phyloP scores from a whole-genome alignment of 2,329 filamentous ascomycete genomes.

The Stemphylium beticola region DNA sequence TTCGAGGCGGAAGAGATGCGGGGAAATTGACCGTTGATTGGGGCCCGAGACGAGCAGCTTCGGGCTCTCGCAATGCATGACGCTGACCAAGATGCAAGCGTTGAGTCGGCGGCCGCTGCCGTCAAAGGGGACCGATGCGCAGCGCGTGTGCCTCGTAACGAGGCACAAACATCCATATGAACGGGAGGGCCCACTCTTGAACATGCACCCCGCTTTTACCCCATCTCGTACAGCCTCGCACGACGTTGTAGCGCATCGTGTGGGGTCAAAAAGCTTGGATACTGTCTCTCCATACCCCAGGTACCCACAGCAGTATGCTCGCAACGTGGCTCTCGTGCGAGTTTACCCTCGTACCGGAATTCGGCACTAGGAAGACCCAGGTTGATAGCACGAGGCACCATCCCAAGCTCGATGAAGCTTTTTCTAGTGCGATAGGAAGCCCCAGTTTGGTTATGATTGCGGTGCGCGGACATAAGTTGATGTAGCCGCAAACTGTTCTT shows the following conservation, averaged over 20 bases:
- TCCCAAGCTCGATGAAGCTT: no score
- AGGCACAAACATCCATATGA: conserved; percentile 13
- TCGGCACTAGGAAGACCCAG: not conserved
- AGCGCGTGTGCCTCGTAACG: conserved; percentile 27
- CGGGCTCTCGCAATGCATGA: not conserved
- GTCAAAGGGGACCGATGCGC: not conserved
- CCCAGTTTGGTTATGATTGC: no score
- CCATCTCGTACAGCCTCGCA: conserved; percentile 6
- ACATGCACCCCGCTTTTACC: conserved; percentile 20
- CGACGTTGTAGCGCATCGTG: not conserved
- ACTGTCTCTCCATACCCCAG: not conserved
- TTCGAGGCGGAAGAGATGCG: conserved; percentile 4
- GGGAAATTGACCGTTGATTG: conserved; percentile 6
- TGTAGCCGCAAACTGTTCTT: no score
- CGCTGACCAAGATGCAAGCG: not conserved
- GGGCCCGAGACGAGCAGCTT: conserved; percentile 14
- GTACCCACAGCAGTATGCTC: not conserved
- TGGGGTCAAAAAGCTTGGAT: not conserved
- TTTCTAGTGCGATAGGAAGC: no score
- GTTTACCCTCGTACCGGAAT: not conserved
- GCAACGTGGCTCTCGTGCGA: not conserved
- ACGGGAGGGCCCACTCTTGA: not conserved
- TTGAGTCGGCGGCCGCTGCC: not conserved
- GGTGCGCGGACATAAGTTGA: no score
- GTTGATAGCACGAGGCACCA: no score